phyloP scores from a whole-genome alignment of 257 asterid species.

The Echium plantagineum region DNA sequence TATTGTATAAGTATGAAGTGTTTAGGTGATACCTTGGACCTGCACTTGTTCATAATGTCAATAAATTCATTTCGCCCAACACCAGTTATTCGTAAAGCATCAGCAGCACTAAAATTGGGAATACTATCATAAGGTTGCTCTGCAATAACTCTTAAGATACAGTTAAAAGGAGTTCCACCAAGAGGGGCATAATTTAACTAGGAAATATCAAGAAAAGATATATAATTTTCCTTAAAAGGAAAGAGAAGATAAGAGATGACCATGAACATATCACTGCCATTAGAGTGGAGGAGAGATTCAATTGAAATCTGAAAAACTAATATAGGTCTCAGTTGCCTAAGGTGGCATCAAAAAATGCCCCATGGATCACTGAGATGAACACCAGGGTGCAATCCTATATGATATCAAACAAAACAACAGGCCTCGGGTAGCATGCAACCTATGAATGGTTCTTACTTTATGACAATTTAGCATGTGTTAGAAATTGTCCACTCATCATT shows the following conservation, averaged over 20 bases:
- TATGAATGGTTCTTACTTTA: too few relatives aligned
- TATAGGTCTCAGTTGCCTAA: too few relatives aligned
- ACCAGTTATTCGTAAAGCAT: conserved; percentile 87
- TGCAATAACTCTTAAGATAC: conserved; percentile 28
- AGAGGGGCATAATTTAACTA: not conserved
- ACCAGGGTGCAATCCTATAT: too few relatives aligned
- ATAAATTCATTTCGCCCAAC: conserved; percentile 98
- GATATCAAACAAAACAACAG: too few relatives aligned
- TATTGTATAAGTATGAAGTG: conserved; percentile 11
- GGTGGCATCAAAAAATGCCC: too few relatives aligned
- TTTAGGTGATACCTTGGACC: conserved; percentile 77
- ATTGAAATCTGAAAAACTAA: too few relatives aligned
- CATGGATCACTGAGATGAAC: too few relatives aligned
- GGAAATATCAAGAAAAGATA: not conserved
- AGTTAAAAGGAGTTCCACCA: not conserved
- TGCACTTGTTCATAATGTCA: conserved; percentile 99
- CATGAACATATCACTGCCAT: too few relatives aligned
- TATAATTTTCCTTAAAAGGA: not conserved
- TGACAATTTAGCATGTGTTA: too few relatives aligned
- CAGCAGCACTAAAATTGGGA: conserved; percentile 99
- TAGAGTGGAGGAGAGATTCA: too few relatives aligned
- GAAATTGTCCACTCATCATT: too few relatives aligned
- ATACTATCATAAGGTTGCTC: conserved; percentile 99
- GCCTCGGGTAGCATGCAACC: too few relatives aligned
- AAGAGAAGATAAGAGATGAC: not conserved